phyloP scores from a whole-genome alignment of 2,329 filamentous ascomycete genomes.

The Fusarium sp. region DNA sequence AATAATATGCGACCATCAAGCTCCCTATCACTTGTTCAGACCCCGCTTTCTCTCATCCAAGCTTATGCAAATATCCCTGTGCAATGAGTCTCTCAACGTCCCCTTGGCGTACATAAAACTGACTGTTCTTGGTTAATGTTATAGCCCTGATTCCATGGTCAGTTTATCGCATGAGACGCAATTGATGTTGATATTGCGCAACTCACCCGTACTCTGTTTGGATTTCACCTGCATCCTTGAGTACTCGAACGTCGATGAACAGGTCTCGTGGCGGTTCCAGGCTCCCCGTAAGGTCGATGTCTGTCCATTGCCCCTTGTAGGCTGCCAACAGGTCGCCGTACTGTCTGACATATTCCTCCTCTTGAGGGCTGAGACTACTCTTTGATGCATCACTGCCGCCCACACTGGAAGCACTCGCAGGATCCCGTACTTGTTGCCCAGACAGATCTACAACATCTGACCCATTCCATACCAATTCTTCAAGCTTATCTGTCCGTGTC shows the following conservation, averaged over 20 bases:
- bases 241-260: constrained; percentile 94
- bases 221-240: constrained; percentile 97
- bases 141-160: constrained; percentile 72
- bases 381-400: constrained; percentile 57
- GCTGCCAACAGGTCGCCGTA: constrained; percentile 93
- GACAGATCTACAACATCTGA: constrained; percentile 80
- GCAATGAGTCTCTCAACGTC: constrained; percentile 95
- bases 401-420: constrained; percentile 41
- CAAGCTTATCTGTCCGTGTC: constrained; percentile 88
- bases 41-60: constrained; percentile 67
- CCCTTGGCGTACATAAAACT: constrained; percentile 95
- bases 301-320: constrained; percentile 98
- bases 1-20: neutral
- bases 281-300: constrained; percentile 93
- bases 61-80: constrained; percentile 92
- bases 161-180: constrained; percentile 15
- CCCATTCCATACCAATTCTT: constrained; percentile 93
- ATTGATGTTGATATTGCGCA: neutral
- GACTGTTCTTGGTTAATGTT: constrained; percentile 96
- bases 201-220: constrained; percentile 97
- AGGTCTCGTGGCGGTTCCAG: constrained; percentile 93
- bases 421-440: constrained; percentile 62
- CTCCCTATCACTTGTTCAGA: neutral
- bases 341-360: constrained; percentile 93
- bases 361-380: constrained; percentile 90